phyloP scores from a whole-genome alignment of 495 filamentous ascomycete genomes.

The Pseudomonodictys pantanalensis region DNA sequence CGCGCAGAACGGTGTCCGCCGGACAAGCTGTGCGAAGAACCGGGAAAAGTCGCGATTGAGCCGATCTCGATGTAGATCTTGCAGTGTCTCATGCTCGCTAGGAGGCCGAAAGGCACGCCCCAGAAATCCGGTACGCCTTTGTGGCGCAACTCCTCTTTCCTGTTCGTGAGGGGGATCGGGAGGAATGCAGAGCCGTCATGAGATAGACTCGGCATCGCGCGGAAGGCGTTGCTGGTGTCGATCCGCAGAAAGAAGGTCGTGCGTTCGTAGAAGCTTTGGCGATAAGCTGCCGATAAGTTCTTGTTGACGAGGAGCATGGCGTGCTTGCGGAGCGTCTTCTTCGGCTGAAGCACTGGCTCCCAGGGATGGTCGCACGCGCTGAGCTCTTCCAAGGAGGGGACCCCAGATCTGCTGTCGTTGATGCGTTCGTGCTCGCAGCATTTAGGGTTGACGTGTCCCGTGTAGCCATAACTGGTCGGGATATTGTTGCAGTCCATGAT shows the following conservation, averaged over 20 bases:
- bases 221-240: constrained; percentile 3
- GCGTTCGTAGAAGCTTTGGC: constrained; percentile 23
- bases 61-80: constrained; percentile 20
- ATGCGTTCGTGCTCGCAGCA: no score
- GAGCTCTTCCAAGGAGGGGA: no score
- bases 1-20: not conserved
- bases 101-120: not conserved
- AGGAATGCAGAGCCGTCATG: no score
- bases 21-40: not conserved
- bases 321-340: no score
- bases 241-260: constrained; percentile 26
- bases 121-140: constrained; percentile 10
- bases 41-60: not conserved
- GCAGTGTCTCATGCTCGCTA: constrained; percentile 13
- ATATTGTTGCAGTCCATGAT: no score
- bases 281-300: constrained; percentile 13
- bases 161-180: not conserved
- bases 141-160: not conserved
- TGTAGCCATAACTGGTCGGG: no score
- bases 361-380: no score
- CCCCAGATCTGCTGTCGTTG: no score
- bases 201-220: not conserved
- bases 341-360: no score
- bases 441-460: no score
- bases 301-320: not conserved